These are phyloP conservation scores for Serendipita sp. DNA, from an alignment of 768 basidiomycete species.

Conservation along the genomic window DNA sequence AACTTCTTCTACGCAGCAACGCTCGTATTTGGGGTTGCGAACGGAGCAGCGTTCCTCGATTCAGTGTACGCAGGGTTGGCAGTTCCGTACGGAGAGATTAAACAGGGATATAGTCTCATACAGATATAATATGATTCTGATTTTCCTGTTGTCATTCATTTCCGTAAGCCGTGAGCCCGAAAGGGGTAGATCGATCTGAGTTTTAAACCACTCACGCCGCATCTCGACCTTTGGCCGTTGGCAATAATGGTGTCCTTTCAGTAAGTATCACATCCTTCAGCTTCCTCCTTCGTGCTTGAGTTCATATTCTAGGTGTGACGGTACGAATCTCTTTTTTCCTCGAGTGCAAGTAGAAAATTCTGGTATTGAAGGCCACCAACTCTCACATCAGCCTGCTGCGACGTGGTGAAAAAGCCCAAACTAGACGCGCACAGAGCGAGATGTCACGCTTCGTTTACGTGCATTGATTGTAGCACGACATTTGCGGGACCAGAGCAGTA, in stretches of 20 bases:
- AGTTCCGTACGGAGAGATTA: constrained; percentile 44
- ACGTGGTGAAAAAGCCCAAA: constrained; percentile 88
- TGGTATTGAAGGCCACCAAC: neutral
- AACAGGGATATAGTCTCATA: constrained; percentile 38
- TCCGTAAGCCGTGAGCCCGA: too few relatives aligned
- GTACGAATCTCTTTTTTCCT: constrained; percentile 20
- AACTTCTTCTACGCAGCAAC: constrained; percentile 98
- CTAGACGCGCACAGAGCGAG: constrained; percentile 45
- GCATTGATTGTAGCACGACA: constrained; percentile 77
- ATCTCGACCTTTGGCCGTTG: neutral
- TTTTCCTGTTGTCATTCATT: neutral
- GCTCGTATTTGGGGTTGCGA: constrained; percentile 79
- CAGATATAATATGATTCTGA: constrained; percentile 22
- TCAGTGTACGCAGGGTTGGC: constrained; percentile 70
- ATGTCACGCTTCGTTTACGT: constrained; percentile 58
- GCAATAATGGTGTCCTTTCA: constrained; percentile 54
- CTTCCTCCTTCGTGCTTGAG: neutral
- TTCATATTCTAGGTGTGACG: constrained; percentile 45
- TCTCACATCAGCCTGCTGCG: constrained; percentile 47
- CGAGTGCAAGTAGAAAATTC: neutral
- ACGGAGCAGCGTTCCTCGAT: constrained; percentile 72
- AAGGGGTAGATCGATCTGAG: neutral
- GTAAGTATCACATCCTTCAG: constrained; percentile 27
- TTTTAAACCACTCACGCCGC: neutral
- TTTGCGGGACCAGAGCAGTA: constrained; percentile 64